Evolutionary conservation across 805 yeast species (phyloP), one percentile per base, ranked within the genome.

Genomic region (Lachancea sp.): DNA sequence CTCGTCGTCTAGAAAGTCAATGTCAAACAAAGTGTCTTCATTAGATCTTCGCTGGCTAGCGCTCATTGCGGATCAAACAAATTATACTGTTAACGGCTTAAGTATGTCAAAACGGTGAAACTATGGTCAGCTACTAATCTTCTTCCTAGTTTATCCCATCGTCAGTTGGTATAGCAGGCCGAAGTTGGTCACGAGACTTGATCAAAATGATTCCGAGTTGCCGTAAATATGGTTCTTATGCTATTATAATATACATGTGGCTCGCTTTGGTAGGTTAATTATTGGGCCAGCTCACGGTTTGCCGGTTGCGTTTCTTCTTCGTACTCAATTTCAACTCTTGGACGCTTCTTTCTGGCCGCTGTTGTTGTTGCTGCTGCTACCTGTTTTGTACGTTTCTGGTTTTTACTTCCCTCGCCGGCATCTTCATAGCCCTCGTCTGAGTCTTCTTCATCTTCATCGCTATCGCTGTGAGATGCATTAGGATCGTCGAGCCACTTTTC

Each of bases 401-500:
- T 60, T 18, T 28, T 28, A 29, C 55, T 50, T 12, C 64, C 74
- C 2, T 63, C 69, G 23, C 61, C 70, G 38, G 61, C 63, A 18
- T 54, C 46, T 43, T 65, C 74, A 3, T 63, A 69, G 23, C 60
- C 70, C 36, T 61, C 63, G 19, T 54, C 46, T 43, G 69, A 55
- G 45, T 54, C 54, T 9, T 34, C 35, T 9, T 33, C 36, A n/a
- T 20, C 33, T 4, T 29, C 40, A 23, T 22, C 22, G 36, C 60
- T 67, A 28, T 56, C 54, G 29, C 46, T 49, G 28, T 65, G 78
- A 29, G 70, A 61, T 5, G 53, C 56, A 26, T 66, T 78, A 29
- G 70, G 61, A 23, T 75, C 81, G 33, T 63, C 85, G 39, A 83
- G 68, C 97, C 97, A 90, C 63, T 77, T 80, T 64, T 89, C 92